Evolutionary conservation across 2,329 filamentous ascomycete genomes (phyloP).

Genomic region (Curvularia eragrostidis): DNA sequence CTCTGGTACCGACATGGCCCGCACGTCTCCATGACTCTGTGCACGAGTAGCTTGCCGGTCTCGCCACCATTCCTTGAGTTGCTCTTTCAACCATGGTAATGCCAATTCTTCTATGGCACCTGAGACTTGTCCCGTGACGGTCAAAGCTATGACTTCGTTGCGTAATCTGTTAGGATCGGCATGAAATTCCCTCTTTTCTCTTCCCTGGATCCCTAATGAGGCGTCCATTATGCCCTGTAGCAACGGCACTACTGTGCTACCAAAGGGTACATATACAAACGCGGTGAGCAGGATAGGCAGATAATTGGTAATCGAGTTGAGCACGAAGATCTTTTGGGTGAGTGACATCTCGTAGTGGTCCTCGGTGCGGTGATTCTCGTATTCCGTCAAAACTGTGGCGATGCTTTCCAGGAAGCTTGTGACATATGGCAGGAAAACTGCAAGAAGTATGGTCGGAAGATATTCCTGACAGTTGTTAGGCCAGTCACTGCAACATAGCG

Average conservation of each 20-base stretch:
- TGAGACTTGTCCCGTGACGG: conserved; percentile 43
- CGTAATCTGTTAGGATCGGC: conserved; percentile 40
- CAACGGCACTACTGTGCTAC: conserved; percentile 32
- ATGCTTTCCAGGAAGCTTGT: conserved; percentile 36
- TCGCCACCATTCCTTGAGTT: conserved; percentile 39
- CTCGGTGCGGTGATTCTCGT: conserved; percentile 44
- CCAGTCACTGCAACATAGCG: not conserved
- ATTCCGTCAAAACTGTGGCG: conserved; percentile 41
- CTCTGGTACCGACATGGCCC: conserved; percentile 22
- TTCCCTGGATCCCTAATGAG: conserved; percentile 17
- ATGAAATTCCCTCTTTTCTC: conserved; percentile 26
- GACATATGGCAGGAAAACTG: conserved; percentile 39
- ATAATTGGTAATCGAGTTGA: conserved; percentile 47
- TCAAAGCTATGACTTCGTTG: conserved; percentile 45
- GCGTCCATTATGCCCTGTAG: conserved; percentile 31
- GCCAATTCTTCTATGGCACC: conserved; percentile 40
- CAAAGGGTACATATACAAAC: conserved; percentile 44
- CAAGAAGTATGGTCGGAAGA: conserved; percentile 42
- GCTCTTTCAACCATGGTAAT: conserved; percentile 40
- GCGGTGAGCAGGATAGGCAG: conserved; percentile 46
- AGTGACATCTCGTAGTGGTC: conserved; percentile 44
- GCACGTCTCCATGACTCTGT: not conserved
- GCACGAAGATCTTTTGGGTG: conserved; percentile 45
- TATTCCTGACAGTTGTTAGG: conserved; percentile 38
- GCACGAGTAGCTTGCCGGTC: conserved; percentile 28